phyloP scores from a whole-genome alignment of 2,329 filamentous ascomycete species.

The Fusarium sp. region DNA sequence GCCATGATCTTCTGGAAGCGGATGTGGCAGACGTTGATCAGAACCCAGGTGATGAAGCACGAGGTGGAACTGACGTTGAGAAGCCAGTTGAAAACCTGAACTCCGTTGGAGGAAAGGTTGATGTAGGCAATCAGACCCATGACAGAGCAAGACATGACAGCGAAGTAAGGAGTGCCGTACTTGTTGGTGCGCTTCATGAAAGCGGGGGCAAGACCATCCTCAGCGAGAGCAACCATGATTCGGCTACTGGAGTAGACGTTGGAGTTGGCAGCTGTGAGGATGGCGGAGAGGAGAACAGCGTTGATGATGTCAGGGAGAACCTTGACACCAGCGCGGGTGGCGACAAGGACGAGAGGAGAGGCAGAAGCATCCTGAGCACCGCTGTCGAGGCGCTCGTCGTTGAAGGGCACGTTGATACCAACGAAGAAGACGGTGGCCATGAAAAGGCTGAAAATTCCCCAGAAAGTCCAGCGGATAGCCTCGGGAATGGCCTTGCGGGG shows the following conservation, averaged over 20 bases:
- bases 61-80: conserved; percentile 76
- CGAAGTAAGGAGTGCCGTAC: conserved; percentile 70
- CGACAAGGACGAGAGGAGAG: conserved; percentile 72
- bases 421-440: conserved; percentile 74
- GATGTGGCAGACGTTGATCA: conserved; percentile 72
- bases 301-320: conserved; percentile 79
- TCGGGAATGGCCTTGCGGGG: conserved; percentile 77
- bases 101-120: conserved; percentile 69
- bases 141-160: conserved; percentile 64
- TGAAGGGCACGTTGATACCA: conserved; percentile 75
- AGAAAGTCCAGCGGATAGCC: conserved; percentile 80
- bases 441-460: conserved; percentile 78
- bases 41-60: conserved; percentile 77
- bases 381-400: conserved; percentile 64
- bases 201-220: conserved; percentile 70
- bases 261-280: conserved; percentile 81
- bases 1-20: conserved; percentile 71
- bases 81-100: conserved; percentile 76
- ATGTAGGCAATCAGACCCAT: conserved; percentile 75
- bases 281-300: conserved; percentile 79
- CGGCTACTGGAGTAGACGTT: conserved; percentile 80
- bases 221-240: conserved; percentile 73
- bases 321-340: conserved; percentile 69
- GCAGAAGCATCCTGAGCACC: conserved; percentile 68
- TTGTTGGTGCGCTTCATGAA: conserved; percentile 70